Evolutionary conservation across 202 grass and related monocot genomes (phyloP), one percentile per base, ranked within the genome.

Genomic region (Sporobolus alterniflorus): DNA sequence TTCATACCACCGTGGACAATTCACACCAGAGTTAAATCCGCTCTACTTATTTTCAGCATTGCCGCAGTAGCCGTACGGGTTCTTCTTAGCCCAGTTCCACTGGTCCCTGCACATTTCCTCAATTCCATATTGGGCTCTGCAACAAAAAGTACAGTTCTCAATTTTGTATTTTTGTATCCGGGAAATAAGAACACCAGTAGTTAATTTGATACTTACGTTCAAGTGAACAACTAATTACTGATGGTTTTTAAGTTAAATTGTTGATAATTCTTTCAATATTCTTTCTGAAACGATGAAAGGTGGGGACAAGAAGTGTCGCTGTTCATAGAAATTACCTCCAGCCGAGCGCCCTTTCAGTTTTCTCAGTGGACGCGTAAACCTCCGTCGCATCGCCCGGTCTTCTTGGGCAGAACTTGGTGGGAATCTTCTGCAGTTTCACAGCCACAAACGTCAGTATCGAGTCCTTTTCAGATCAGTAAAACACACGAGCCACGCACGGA

Each of bases 21-120:
- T 67, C 52, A 13, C 14, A 62, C 18, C 25, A n/a, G 55, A 67
- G 60, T 20, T 60, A 30, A 47, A 21, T 32, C n/a, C 15, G 29
- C 3, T 65, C 43, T 55, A 69, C 51, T 82, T 74, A 18, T 61
- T 54, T 1, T 84, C 67, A 31, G 64, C 68, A 32, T 9, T 20
- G 76, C 55, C 75, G 24, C 84, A 59, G 66, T 82, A 88, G 61
- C 81, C 89, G 51, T 76, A 85, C 0, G 94, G 94, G 42, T 97
- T 94, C 83, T 92, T 97, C 66, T 42, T 83, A 7, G 91, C 94
- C 92, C 90, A 97, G 50, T 94, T 94, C 95, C 92, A 94, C 48
- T 94, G 88, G 78, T 97, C 95, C 82, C 90, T 87, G 81, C 95
- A 97, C 95, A 94, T 94, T 44, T 97, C 95, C 33, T 92, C 92